Base-by-base conservation (phyloP, 2,329 filamentous ascomycete genomes). In the Ambrosiella beaveri region DNA sequence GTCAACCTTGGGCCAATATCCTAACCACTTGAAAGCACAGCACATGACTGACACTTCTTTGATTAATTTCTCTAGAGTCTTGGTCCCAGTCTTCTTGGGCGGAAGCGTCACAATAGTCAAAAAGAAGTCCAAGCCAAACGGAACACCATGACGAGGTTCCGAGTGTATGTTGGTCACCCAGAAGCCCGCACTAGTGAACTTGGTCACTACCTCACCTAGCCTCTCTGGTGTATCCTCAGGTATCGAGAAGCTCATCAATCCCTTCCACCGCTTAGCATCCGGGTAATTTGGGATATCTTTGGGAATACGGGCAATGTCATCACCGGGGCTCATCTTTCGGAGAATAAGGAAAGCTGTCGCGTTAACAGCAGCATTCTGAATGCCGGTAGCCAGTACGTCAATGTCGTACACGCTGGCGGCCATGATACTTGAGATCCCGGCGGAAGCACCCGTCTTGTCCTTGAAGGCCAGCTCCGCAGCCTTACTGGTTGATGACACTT, bases 401-500 rank as follows among this genome's bases (percentile, higher is more conserved):
- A 96, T 71, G 0, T 78, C 78, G 61, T 85, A 77, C 27, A 84
- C 67, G 36, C 80, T 71, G 2, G 85, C 88, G 0, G 93, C 90
- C 45, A 87, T 78, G 61, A 76, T 75, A 66, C 83, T 88, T 37
- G 86, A 84, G 63, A 97, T 85, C 13, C 91, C 91, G 2, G 88
- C 90, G 62, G 77, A 82, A 8, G 73, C 74, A 2, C 83, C 80
- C 2, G 74, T 71, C 0, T 69, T 69, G 61, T 81, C 76, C 57
- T 80, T 78, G 45, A 75, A 74, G 0, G 86, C 86, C 41, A 94
- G 77, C 69, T 91, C 82, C 0, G 90, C 91, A 0, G 88, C 93
- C 62, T 82, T 83, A 64, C 85, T 90, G 5, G 93, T 98, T 36
- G 86, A 93, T 61, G 82, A 85, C 49, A 88, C 84, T 67, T 97